phyloP scores from a whole-genome alignment of 2,329 filamentous ascomycete species.

The Sclerotinia nivalis region DNA sequence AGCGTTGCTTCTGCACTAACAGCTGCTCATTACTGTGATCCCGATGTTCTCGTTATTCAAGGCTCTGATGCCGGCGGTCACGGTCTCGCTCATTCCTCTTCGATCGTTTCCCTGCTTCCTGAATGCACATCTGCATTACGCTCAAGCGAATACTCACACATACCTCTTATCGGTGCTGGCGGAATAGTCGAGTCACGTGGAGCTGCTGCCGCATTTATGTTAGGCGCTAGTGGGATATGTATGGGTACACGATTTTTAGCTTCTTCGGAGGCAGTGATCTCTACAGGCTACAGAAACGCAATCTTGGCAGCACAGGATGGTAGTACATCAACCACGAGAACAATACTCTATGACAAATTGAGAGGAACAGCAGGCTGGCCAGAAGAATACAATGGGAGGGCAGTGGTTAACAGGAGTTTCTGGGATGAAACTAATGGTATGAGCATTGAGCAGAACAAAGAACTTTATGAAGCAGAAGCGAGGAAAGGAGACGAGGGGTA shows the following conservation, averaged over 20 bases:
- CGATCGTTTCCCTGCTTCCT: conserved; percentile 43
- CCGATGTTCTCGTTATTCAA: conserved; percentile 44
- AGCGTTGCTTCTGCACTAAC: conserved; percentile 38
- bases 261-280: conserved; percentile 48
- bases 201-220: conserved; percentile 40
- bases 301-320: conserved; percentile 51
- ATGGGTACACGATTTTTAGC: conserved; percentile 55
- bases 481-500: conserved; percentile 53
- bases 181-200: conserved; percentile 44
- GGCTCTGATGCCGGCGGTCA: conserved; percentile 45
- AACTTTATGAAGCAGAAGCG: conserved; percentile 48
- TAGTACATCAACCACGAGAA: conserved; percentile 51
- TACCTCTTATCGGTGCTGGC: conserved; percentile 42
- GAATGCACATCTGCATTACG: conserved; percentile 41
- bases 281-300: conserved; percentile 49
- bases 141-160: conserved; percentile 31
- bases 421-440: conserved; percentile 45
- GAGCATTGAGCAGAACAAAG: conserved; percentile 45
- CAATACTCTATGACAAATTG: conserved; percentile 52
- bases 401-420: conserved; percentile 57
- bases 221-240: conserved; percentile 47
- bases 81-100: conserved; percentile 39
- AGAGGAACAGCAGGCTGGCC: conserved; percentile 61
- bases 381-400: conserved; percentile 56
- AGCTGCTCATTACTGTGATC: conserved; percentile 31